phyloP scores from a whole-genome alignment of 202 grass and related monocot genomes.

The Dendrocalamus latiflorus region DNA sequence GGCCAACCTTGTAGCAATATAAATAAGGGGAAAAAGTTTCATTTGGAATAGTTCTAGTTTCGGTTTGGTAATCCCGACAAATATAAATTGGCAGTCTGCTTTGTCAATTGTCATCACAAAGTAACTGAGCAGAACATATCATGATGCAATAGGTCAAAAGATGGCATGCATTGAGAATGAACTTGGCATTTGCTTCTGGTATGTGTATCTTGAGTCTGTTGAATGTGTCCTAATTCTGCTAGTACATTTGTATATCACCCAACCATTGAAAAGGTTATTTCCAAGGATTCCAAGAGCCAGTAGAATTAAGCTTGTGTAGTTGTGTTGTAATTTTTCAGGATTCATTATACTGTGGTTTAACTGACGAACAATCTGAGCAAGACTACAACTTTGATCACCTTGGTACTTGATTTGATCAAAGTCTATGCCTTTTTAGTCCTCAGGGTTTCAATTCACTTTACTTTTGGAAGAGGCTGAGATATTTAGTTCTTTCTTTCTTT shows the following conservation, averaged over 20 bases:
- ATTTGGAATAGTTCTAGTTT: not conserved
- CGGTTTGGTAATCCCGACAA: not conserved
- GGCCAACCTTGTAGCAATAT: not conserved
- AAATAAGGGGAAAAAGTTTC: not conserved
- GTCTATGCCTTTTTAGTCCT: not conserved
- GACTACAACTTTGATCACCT: slow-evolving; percentile 99
- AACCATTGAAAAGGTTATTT: not conserved
- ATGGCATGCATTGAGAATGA: not conserved
- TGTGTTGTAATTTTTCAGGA: slow-evolving; percentile 51
- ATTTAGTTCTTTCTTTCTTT: not conserved
- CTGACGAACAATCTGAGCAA: slow-evolving; percentile 68
- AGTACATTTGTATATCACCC: not conserved
- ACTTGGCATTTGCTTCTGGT: not conserved
- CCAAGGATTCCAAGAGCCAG: not conserved
- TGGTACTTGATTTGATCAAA: slow-evolving; percentile 51
- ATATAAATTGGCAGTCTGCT: not conserved
- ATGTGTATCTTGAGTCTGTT: not conserved
- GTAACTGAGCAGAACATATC: not conserved
- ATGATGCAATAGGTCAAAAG: not conserved
- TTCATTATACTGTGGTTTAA: slow-evolving; percentile 91
- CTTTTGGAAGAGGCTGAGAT: not conserved
- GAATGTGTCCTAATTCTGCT: too few relatives aligned
- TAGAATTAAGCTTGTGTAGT: not conserved
- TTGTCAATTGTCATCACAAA: not conserved
- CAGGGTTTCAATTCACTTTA: not conserved